phyloP scores from a whole-genome alignment of 495 filamentous ascomycete genomes.

The Trypethelium eluteriae region DNA sequence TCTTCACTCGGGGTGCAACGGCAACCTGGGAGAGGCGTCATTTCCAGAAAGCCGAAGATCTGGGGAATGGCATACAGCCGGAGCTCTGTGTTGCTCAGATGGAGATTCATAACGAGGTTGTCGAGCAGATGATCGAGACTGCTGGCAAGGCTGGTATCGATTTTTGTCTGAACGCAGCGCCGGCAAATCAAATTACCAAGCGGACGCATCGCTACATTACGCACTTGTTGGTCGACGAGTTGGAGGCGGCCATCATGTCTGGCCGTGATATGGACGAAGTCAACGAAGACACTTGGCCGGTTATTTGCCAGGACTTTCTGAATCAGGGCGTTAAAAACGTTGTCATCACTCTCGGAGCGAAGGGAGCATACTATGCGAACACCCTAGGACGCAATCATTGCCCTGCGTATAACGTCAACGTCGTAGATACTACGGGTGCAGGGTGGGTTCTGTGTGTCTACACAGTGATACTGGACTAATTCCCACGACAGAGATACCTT shows the following conservation, averaged over 20 bases:
- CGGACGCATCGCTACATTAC: conserved; percentile 61
- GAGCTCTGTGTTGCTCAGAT: conserved; percentile 63
- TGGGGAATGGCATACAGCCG: not conserved
- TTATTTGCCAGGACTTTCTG: conserved; percentile 54
- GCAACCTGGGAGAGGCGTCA: conserved; percentile 28
- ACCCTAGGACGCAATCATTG: conserved; percentile 20
- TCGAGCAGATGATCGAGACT: conserved; percentile 26
- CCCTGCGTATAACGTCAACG: conserved; percentile 6
- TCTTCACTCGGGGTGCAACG: conserved; percentile 77
- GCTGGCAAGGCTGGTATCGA: conserved; percentile 45
- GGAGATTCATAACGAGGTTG: conserved; percentile 70
- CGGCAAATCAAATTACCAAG: conserved; percentile 52
- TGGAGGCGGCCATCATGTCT: conserved; percentile 69
- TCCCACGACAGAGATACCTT: conserved; percentile 59
- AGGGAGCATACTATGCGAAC: conserved; percentile 57
- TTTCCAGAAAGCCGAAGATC: conserved; percentile 36
- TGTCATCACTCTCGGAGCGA: conserved; percentile 72
- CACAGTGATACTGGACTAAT: not conserved
- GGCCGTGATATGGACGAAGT: conserved; percentile 44
- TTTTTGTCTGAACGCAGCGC: conserved; percentile 74
- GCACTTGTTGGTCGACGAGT: conserved; percentile 85
- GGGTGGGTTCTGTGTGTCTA: conserved; percentile 37
- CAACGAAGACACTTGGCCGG: conserved; percentile 37
- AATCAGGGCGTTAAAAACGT: conserved; percentile 62
- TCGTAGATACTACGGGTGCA: conserved; percentile 76